Percentiles rank a stretch among this genome's conserved stretches.
Evolutionary conservation across 352 stramenopile genomes (phyloP).

Genomic region (Globisporangium abappressorium): DNA sequence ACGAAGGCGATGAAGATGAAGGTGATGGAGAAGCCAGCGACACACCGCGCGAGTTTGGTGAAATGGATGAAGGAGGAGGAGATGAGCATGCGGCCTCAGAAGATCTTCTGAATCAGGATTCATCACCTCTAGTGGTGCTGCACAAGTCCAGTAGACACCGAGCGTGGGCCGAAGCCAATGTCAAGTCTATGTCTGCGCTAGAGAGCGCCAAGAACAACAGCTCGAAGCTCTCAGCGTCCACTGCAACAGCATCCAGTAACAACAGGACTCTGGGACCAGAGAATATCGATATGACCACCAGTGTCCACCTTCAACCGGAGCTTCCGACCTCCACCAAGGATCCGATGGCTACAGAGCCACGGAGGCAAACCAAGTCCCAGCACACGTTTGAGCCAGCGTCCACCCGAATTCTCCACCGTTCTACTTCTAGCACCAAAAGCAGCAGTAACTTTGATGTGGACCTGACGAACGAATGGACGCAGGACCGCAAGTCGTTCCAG

Average conservation of each 20-base stretch:
- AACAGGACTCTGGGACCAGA: not conserved
- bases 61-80: not conserved
- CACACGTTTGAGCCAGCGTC: constrained; percentile 32
- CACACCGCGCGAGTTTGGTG: not conserved
- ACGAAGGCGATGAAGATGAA: not conserved
- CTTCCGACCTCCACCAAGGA: not conserved
- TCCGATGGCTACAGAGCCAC: not conserved
- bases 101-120: not conserved
- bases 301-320: not conserved
- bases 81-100: constrained; percentile 14
- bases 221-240: not conserved
- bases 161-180: not conserved
- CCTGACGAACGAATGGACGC: constrained; percentile 35
- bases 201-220: not conserved
- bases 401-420: constrained; percentile 17
- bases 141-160: not conserved
- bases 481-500: constrained; percentile 35
- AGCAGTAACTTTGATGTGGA: not conserved
- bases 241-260: constrained; percentile 11
- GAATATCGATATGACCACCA: not conserved
- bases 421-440: not conserved
- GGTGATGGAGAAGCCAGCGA: not conserved
- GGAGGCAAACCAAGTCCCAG: constrained; percentile 8
- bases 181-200: not conserved
- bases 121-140: not conserved